Base-by-base conservation (phyloP, 2,329 filamentous ascomycete species). In the Trichoderma brevicompactum region DNA sequence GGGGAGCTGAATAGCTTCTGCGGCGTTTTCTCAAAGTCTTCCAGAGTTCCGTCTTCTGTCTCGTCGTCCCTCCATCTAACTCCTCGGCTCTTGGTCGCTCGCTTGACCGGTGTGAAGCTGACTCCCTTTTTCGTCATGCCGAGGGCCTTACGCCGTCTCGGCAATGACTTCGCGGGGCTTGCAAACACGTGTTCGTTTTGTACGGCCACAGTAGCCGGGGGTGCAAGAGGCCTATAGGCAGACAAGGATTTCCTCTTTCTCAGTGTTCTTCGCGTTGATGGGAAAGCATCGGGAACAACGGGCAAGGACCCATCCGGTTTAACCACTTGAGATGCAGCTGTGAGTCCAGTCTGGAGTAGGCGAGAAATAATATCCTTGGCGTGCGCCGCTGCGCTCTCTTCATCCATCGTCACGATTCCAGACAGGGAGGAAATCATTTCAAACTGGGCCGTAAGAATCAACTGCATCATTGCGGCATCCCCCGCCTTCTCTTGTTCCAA, bases 41-140 rank as follows among this genome's bases (percentile, higher is more conserved):
- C 93, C 64, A 98, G 80, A 0, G 89, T 89, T 28, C 93, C 94
- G 59, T 94, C 88, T 73, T 96, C 90, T 2, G 89, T 80, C 73
- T 87, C 92, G 72, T 98, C 95, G 72, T 98, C 95, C 66, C 92
- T 89, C 95, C 95, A 99, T 69, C 94, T 87, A 6, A 99, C 94
- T 52, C 85, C 89, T 67, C 94, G 87, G 77, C 92, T 92, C 64
- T 88, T 86, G 34, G 36, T 17, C 9, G 86, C 83, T 76, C 89
- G 89, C 78, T 92, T 96, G 68, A 89, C 89, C 0, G 93, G 92
- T 1, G 92, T 93, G 73, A 96, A 96, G 36, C 87, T 86, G 55
- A 97, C 83, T 12, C 88, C 87, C 78, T 96, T 97, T 67, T 83
- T 83, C 28, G 76, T 71, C 67, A 75, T 76, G 82, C 89, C 72